Base-by-base conservation (phyloP, 441 rosid genomes). In the Populus hybrid region DNA sequence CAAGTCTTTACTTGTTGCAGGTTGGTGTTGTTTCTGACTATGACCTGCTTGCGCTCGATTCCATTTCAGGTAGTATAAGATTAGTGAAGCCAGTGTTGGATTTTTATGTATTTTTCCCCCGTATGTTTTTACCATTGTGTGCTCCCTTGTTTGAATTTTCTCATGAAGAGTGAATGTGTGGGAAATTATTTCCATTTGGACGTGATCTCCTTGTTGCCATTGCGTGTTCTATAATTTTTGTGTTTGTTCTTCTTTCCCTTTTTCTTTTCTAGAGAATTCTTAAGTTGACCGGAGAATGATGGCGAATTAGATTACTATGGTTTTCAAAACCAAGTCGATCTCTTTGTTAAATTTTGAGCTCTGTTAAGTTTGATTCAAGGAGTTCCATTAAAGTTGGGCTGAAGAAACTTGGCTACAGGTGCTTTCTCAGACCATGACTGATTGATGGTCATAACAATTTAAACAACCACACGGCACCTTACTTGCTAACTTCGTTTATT, bases 11-110 rank as follows among this genome's bases (percentile, higher is more conserved):
- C 21, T 64, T 73, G 45, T 61, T 86, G 86, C 89, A 93, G 99
- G 92, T 94, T 83, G 99, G 99, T 68, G 95, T 94, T 80, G 95
- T 94, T 86, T 94, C 99, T 40, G 97, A 94, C 83, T 94, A 94
- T 84, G 99, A 94, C 79, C 81, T 94, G 83, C 76, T 94, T 81
- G 97, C 96, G 61, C 83, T 94, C n/a, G 94, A 93, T 84, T 84
- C 97, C 66, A 89, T 94, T 70, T 93, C 99, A 88, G 99, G 99
- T 92, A 86, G 24, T n/a, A 29, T 28, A 29, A 29, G 31, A 29
- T 29, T 29, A 29, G 31, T 29, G 31, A 29, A 29, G 31, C 31
- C 31, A 29, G 31, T 29, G 31, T 29, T 29, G 31, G 31, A 29
- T 29, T 3, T 29, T 29, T 29, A 29, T 29, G 29, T 28, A 3